Conservation (phyloP, 257 asterid species). For the Fraxinus pennsylvanica region DNA sequence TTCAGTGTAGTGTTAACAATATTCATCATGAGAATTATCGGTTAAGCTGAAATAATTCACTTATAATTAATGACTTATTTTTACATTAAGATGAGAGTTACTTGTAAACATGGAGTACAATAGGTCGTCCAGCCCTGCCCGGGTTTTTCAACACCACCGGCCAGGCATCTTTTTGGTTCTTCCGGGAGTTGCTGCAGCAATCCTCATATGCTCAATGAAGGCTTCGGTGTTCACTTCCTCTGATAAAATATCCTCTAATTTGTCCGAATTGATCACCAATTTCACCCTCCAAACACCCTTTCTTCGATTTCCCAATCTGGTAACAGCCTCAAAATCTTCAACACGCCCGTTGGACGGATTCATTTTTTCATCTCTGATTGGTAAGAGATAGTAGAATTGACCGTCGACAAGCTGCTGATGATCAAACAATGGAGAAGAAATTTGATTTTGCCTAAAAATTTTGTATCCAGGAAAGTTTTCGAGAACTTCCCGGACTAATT, state of each 20-base stretch:
- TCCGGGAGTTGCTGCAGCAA: constrained; percentile 53
- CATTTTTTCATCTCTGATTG: background rate
- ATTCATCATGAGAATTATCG: background rate
- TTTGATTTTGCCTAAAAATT: constrained; percentile 27
- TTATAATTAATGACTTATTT: no score
- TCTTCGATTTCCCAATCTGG: constrained; percentile 21
- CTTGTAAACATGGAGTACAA: no score
- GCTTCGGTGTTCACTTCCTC: constrained; percentile 64
- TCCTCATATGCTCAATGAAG: constrained; percentile 70
- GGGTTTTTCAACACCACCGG: background rate
- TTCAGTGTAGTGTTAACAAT: background rate
- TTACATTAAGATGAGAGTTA: no score
- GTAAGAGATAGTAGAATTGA: constrained; percentile 36
- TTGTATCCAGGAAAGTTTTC: constrained; percentile 39
- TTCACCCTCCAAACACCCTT: constrained; percentile 74
- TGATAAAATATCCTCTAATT: constrained; percentile 54
- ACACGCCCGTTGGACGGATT: background rate
- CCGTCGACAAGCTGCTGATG: constrained; percentile 38
- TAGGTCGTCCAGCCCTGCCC: no score
- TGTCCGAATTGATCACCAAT: constrained; percentile 48
- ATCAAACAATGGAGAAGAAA: constrained; percentile 30
- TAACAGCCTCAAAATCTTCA: constrained; percentile 15
- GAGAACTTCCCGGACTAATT: constrained; percentile 38
- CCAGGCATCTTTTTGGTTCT: constrained; percentile 5
- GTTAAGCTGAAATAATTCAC: background rate